Percentiles rank a stretch among this genome's conserved stretches.
Conservation (phyloP, 2,329 filamentous ascomycete genomes). For the Colletotrichum cereale region DNA sequence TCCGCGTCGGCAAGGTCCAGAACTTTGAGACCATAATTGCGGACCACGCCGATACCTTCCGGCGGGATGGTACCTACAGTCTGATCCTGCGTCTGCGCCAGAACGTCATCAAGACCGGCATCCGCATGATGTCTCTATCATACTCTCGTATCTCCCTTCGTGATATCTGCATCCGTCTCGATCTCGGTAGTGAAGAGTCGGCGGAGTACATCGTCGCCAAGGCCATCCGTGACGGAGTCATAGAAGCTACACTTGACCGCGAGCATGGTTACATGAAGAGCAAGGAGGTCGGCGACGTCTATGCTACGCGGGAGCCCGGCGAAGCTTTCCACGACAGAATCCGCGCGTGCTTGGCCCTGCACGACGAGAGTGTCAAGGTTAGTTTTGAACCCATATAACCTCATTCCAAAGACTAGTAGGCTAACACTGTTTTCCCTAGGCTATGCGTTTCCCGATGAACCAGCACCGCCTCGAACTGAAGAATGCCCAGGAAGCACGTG, state of each 20-base stretch:
- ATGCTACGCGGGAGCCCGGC: conserved; percentile 93
- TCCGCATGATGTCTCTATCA: conserved; percentile 98
- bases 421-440: conserved; percentile 63
- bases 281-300: conserved; percentile 95
- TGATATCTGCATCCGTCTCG: conserved; percentile 96
- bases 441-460: conserved; percentile 99
- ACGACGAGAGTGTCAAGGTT: conserved; percentile 99
- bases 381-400: neutral
- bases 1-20: conserved; percentile 95
- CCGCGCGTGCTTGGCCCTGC: conserved; percentile 87
- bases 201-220: conserved; percentile 99
- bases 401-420: neutral
- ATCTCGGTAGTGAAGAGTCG: conserved; percentile 94
- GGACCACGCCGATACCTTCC: conserved; percentile 85
- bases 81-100: conserved; percentile 94
- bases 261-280: conserved; percentile 99
- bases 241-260: conserved; percentile 93
- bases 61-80: conserved; percentile 94
- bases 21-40: conserved; percentile 91
- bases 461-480: conserved; percentile 97
- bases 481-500: conserved; percentile 97
- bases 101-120: conserved; percentile 99
- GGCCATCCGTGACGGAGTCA: conserved; percentile 96
- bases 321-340: conserved; percentile 99
- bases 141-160: conserved; percentile 97